A percentile compares a stretch with the other conserved stretches of the same genome.
phyloP scores from a whole-genome alignment of 495 filamentous ascomycete species.

The Penicillium canescens region DNA sequence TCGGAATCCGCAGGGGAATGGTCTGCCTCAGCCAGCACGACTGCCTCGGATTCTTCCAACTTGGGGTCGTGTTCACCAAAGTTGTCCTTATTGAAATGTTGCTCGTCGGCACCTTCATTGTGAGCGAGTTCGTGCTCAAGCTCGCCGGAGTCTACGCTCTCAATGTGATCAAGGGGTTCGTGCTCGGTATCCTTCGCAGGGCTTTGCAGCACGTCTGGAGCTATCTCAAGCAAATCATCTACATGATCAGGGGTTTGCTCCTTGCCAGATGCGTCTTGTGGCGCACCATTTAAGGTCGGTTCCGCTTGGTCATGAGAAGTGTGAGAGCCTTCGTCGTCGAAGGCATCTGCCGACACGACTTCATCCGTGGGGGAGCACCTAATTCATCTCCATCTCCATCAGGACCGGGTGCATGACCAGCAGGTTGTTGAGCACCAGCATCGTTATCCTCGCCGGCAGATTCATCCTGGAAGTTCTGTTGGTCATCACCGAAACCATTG shows the following conservation, averaged over 20 bases:
- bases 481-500: slow-evolving; percentile 2
- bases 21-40: slow-evolving; percentile 24
- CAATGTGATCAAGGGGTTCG: slow-evolving; percentile 21
- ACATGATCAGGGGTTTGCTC: slow-evolving; percentile 22
- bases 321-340: slow-evolving; percentile 20
- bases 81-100: slow-evolving; percentile 24
- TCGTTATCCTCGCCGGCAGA: slow-evolving; percentile 17
- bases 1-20: slow-evolving; percentile 20
- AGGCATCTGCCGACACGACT: slow-evolving; percentile 14
- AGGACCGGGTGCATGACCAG: slow-evolving; percentile 8
- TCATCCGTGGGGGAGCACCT: slow-evolving; percentile 24
- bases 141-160: slow-evolving; percentile 16
- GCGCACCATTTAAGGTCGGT: slow-evolving; percentile 11
- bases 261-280: slow-evolving; percentile 9
- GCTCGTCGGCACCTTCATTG: slow-evolving; percentile 12
- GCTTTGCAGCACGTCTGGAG: slow-evolving; percentile 34
- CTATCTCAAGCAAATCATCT: slow-evolving; percentile 33
- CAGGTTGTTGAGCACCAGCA: slow-evolving; percentile 1
- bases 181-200: slow-evolving; percentile 16
- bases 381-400: slow-evolving; percentile 13
- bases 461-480: slow-evolving; percentile 16
- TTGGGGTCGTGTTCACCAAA: slow-evolving; percentile 20
- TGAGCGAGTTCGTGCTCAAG: slow-evolving; percentile 9
- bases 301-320: slow-evolving; percentile 13
- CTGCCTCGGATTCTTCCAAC: slow-evolving; percentile 16